These are phyloP conservation scores for Dictyostelium capitatum DNA, from an alignment of 78 protist genomes.

Conservation along the genomic window DNA sequence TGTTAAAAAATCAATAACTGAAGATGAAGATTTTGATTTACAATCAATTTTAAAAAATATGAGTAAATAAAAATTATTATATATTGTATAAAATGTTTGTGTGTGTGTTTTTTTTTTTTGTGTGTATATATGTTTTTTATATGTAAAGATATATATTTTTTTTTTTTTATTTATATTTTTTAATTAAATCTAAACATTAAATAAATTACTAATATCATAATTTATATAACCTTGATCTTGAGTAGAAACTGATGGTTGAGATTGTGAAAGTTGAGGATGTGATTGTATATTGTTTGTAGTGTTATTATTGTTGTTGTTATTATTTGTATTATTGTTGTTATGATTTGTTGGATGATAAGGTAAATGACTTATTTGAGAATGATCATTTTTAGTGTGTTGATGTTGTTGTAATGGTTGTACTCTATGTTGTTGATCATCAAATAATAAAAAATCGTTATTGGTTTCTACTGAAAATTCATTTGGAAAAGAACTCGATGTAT, in stretches of 20 bases:
- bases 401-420: background rate
- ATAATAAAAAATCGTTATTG: conserved; percentile 44
- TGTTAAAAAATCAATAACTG: background rate
- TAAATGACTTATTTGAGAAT: conserved; percentile 24
- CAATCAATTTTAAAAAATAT: conserved; percentile 16
- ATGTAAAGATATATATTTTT: too few species aligned
- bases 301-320: background rate
- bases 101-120: too few species aligned
- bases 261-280: background rate
- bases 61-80: background rate
- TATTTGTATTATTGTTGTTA: background rate
- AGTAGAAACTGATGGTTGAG: conserved; percentile 7
- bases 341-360: conserved; percentile 8
- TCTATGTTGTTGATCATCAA: conserved; percentile 12
- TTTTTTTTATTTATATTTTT: too few species aligned
- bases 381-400: conserved; percentile 23
- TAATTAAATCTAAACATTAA: conserved; percentile 35
- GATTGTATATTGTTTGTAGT: background rate
- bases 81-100: too few species aligned
- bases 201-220: conserved; percentile 27
- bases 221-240: conserved; percentile 42
- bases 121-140: background rate
- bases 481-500: background rate
- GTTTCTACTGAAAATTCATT: background rate
- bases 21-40: conserved; percentile 11